Conservation (phyloP, 768 basidiomycete genomes). For the Xerocomellus dryophilus region DNA sequence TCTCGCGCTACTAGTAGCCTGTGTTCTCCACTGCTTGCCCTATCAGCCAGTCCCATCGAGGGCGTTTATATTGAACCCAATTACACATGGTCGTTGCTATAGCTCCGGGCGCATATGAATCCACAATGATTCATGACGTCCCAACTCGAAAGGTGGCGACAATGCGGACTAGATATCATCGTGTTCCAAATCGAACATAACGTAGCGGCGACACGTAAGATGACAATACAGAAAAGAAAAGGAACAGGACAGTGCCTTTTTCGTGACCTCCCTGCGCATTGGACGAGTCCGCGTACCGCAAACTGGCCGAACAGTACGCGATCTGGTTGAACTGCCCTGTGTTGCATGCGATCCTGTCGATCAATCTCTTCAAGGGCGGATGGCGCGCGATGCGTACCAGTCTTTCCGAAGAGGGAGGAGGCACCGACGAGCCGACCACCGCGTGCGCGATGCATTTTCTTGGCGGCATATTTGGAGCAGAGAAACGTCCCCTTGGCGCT, state of each 20-base stretch:
- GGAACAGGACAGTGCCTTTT: background rate
- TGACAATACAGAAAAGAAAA: background rate
- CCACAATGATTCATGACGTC: slow-evolving; percentile 25
- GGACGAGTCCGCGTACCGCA: slow-evolving; percentile 7
- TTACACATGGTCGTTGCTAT: slow-evolving; percentile 27
- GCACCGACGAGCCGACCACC: slow-evolving; percentile 5
- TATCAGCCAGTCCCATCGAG: background rate
- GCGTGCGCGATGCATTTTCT: slow-evolving; percentile 23
- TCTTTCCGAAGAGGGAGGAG: slow-evolving; percentile 1
- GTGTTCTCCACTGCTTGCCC: background rate
- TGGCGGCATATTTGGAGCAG: slow-evolving; percentile 21
- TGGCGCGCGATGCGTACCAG: background rate
- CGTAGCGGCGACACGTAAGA: background rate
- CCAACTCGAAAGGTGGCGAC: slow-evolving; percentile 20
- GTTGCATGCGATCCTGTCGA: background rate
- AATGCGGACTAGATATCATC: slow-evolving; percentile 11
- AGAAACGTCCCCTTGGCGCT: slow-evolving; percentile 22
- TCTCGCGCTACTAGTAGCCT: too few species aligned
- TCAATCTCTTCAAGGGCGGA: background rate
- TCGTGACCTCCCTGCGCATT: slow-evolving; percentile 16
- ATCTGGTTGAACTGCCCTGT: slow-evolving; percentile 3
- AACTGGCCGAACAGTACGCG: slow-evolving; percentile 15
- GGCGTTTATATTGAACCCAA: background rate
- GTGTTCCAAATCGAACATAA: background rate
- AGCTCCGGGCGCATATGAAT: slow-evolving; percentile 30